A percentile compares a stretch with the other conserved stretches of the same genome.
Evolutionary conservation across 2,329 filamentous ascomycete species (phyloP).

Genomic region (Truncatella angustata): DNA sequence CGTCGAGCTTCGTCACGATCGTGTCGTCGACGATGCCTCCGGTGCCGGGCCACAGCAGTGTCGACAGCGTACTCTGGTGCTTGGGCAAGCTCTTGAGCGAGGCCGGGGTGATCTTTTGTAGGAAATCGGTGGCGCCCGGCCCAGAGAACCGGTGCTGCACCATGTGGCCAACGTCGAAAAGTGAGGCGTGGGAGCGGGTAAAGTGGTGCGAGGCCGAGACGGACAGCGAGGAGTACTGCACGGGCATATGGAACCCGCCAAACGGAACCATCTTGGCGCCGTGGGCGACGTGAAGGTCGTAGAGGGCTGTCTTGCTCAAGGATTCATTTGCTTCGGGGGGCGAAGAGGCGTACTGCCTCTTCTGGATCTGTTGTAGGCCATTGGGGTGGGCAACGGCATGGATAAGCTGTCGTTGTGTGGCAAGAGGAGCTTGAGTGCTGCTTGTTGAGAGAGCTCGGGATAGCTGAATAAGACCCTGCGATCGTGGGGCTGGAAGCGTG

Average conservation of each 20-base stretch:
- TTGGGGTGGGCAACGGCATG: neutral
- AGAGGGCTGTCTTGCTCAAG: constrained; percentile 68
- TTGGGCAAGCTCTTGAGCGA: constrained; percentile 61
- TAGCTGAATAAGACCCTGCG: neutral
- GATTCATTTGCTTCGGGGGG: constrained; percentile 11
- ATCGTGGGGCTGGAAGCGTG: constrained; percentile 6
- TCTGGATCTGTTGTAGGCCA: neutral
- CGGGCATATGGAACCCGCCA: constrained; percentile 87
- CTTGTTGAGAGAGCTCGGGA: neutral
- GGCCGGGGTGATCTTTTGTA: constrained; percentile 81
- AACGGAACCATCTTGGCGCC: constrained; percentile 97
- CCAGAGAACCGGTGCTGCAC: constrained; percentile 85
- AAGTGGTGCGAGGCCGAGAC: constrained; percentile 85
- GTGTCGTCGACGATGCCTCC: constrained; percentile 96
- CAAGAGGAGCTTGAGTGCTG: neutral
- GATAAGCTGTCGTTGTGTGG: neutral
- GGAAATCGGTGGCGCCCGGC: constrained; percentile 74
- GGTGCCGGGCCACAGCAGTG: constrained; percentile 72
- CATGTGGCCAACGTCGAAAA: constrained; percentile 98
- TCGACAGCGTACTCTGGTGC: constrained; percentile 79
- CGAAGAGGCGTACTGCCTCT: constrained; percentile 21
- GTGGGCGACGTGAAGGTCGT: constrained; percentile 73
- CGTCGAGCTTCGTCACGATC: constrained; percentile 77
- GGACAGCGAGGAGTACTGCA: constrained; percentile 77
- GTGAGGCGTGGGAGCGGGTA: constrained; percentile 80